Conservation (phyloP, 2,329 filamentous ascomycete species). For the Phyllosticta citriasiana region DNA sequence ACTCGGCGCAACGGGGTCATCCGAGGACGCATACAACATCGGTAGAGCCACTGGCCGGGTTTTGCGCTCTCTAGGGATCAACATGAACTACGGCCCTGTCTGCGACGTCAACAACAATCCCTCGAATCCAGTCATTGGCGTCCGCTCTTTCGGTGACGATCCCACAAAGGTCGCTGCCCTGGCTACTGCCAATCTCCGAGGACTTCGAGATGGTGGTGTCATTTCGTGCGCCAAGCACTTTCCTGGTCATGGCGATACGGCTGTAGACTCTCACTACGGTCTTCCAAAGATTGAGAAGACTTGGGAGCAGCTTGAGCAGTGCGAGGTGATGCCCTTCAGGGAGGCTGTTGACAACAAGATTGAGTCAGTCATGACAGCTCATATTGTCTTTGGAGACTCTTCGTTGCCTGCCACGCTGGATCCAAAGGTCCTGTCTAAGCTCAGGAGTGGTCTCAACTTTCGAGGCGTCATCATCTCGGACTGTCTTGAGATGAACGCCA, state of each 20-base stretch:
- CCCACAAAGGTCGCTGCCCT: neutral
- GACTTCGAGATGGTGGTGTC: slow-evolving; percentile 1
- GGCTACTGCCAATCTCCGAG: neutral
- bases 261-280: slow-evolving; percentile 6
- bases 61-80: slow-evolving; percentile 2
- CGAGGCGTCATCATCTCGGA: slow-evolving; percentile 4
- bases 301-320: slow-evolving; percentile 4
- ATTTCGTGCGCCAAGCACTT: slow-evolving; percentile 9
- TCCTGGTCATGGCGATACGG: slow-evolving; percentile 7
- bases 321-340: slow-evolving; percentile 2
- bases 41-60: neutral
- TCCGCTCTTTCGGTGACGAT: slow-evolving; percentile 8
- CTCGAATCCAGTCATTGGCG: slow-evolving; percentile 5
- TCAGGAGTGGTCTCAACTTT: neutral
- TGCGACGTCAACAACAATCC: slow-evolving; percentile 10
- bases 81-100: slow-evolving; percentile 9
- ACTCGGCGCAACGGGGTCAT: neutral
- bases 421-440: neutral
- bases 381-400: slow-evolving; percentile 1
- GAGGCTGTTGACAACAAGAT: neutral
- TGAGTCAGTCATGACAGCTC: slow-evolving; percentile 3
- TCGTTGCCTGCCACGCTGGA: slow-evolving; percentile 2
- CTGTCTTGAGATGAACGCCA: slow-evolving; percentile 9
- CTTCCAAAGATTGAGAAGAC: slow-evolving; percentile 3
- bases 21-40: neutral